Conservation (phyloP, 345 rosid species). For the Eucalyptus camaldulensis region DNA sequence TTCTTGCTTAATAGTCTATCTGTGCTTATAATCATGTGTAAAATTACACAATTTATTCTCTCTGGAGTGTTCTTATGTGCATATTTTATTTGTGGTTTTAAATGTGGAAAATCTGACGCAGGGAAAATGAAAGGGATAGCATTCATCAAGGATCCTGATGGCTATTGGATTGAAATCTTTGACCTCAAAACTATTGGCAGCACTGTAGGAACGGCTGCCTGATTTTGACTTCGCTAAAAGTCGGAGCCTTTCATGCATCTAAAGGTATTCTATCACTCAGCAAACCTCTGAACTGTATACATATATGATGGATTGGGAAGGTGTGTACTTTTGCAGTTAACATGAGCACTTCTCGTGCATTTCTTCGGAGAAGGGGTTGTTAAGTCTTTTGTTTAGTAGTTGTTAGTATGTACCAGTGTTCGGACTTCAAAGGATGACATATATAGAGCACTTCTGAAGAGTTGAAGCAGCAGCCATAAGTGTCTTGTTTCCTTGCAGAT, state of each 20-base stretch:
- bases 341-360: not conserved
- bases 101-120: not conserved
- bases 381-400: not conserved
- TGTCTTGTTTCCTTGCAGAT: not conserved
- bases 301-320: not conserved
- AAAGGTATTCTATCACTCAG: not conserved
- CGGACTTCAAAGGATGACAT: not conserved
- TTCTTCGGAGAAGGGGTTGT: not conserved
- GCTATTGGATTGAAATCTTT: constrained; percentile 94
- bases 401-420: not conserved
- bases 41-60: not conserved
- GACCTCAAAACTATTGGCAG: constrained; percentile 53
- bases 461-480: not conserved
- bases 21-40: not conserved
- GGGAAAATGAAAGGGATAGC: constrained; percentile 92
- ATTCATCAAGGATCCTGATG: constrained; percentile 96
- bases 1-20: not conserved
- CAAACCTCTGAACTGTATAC: not conserved
- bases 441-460: not conserved
- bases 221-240: not conserved
- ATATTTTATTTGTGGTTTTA: not conserved
- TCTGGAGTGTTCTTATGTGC: not conserved
- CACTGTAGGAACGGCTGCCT: constrained; percentile 15
- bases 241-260: not conserved
- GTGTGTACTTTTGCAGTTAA: not conserved